These are phyloP conservation scores for Salix udensis DNA, from an alignment of 345 rosid genomes.

Conservation along the genomic window DNA sequence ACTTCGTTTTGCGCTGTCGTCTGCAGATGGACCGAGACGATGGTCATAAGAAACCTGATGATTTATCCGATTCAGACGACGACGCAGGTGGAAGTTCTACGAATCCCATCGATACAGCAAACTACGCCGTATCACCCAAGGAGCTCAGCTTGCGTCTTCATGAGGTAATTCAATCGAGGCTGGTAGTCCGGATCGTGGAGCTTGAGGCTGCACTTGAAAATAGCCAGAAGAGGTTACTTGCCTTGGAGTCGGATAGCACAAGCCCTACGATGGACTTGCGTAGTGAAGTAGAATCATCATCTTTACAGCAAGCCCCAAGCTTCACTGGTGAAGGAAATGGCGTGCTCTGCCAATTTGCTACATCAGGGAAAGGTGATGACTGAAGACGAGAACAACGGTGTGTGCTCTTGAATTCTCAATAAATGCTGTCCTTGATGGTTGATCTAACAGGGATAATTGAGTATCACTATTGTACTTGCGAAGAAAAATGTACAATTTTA, in stretches of 20 bases:
- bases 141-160: constrained; percentile 39
- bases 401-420: too few species aligned
- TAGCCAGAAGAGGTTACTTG: constrained; percentile 24
- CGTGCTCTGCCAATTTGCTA: too few species aligned
- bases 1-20: not conserved
- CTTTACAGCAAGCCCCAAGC: too few species aligned
- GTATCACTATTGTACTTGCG: too few species aligned
- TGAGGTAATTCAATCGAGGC: constrained; percentile 31
- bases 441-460: too few species aligned
- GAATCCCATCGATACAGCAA: not conserved
- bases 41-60: not conserved
- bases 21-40: constrained; percentile 14
- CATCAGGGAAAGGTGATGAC: too few species aligned
- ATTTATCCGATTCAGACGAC: constrained; percentile 10
- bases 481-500: too few species aligned
- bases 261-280: not conserved
- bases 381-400: too few species aligned
- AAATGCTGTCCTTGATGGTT: too few species aligned
- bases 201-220: constrained; percentile 32
- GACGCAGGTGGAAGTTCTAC: constrained; percentile 7
- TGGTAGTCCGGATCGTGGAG: constrained; percentile 23
- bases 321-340: too few species aligned
- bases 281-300: not conserved
- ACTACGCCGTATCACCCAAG: constrained; percentile 16
- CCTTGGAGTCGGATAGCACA: constrained; percentile 3